These are phyloP conservation scores for Mycoemilia scoparia DNA, from an alignment of 192 early-diverging fungal species.

Conservation along the genomic window DNA sequence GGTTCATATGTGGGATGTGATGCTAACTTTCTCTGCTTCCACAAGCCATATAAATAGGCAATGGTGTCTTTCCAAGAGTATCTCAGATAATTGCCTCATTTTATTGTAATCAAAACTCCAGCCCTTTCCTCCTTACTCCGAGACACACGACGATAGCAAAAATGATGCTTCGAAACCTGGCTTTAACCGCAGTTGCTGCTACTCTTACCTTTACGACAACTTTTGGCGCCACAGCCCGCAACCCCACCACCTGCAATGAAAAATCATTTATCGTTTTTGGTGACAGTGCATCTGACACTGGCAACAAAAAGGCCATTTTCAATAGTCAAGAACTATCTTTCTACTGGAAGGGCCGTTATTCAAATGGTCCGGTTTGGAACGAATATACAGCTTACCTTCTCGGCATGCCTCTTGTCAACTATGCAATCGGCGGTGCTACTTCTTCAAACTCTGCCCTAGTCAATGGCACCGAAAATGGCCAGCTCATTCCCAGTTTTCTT, in stretches of 20 bases:
- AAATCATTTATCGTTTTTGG: conserved; percentile 17
- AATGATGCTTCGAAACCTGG: too few species aligned
- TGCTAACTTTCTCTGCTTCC: too few species aligned
- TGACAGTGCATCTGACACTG: conserved; percentile 17
- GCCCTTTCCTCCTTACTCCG: too few species aligned
- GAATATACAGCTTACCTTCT: conserved; percentile 21
- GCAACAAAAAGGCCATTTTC: conserved; percentile 6
- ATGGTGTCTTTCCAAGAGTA: too few species aligned
- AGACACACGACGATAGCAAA: too few species aligned
- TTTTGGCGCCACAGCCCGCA: too few species aligned
- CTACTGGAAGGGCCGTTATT: conserved; percentile 21
- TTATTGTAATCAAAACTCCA: too few species aligned
- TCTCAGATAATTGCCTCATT: too few species aligned
- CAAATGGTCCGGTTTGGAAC: conserved; percentile 26
- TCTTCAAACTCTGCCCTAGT: conserved; percentile 20
- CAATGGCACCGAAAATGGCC: conserved; percentile 5
- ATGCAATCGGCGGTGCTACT: conserved; percentile 18
- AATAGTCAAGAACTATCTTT: not conserved
- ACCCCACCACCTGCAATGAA: not conserved
- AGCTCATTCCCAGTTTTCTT: conserved; percentile 18
- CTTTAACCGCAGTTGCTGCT: too few species aligned
- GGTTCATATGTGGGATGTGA: too few species aligned
- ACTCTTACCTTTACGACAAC: too few species aligned
- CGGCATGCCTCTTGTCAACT: conserved; percentile 13
- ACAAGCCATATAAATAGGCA: too few species aligned